These are phyloP conservation scores for Cinchona pubescens DNA, from an alignment of 257 asterid species.

Conservation along the genomic window DNA sequence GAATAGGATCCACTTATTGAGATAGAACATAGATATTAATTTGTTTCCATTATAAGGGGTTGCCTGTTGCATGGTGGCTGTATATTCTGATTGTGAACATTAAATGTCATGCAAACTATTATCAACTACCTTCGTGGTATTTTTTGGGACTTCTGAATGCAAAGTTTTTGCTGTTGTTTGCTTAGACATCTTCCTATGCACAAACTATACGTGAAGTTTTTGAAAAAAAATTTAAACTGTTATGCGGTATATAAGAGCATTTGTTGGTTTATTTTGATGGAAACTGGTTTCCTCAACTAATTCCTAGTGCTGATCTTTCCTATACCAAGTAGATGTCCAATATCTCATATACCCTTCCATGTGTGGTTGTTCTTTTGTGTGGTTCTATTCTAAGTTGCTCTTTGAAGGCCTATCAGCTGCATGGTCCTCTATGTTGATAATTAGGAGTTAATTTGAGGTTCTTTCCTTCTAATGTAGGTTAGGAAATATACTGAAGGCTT, in stretches of 20 bases:
- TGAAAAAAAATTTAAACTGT: not conserved
- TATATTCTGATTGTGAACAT: not conserved
- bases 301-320: no score
- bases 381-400: not conserved
- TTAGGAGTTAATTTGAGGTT: not conserved
- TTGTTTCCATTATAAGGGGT: not conserved
- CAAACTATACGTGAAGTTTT: not conserved
- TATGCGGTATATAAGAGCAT: no score
- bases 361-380: not conserved
- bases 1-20: not conserved
- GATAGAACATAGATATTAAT: not conserved
- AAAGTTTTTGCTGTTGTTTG: not conserved
- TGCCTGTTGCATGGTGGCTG: not conserved
- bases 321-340: not conserved
- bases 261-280: not conserved
- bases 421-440: not conserved
- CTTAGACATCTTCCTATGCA: not conserved
- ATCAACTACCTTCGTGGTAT: not conserved
- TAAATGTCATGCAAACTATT: not conserved
- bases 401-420: not conserved
- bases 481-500: conserved; percentile 82
- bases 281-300: not conserved
- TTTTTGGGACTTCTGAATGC: not conserved
- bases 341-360: not conserved
- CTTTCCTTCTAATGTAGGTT: conserved; percentile 50